Evolutionary conservation across 176 grass and related monocot genomes (phyloP), one percentile per base, ranked within the genome.

Genomic region (Poa annua): DNA sequence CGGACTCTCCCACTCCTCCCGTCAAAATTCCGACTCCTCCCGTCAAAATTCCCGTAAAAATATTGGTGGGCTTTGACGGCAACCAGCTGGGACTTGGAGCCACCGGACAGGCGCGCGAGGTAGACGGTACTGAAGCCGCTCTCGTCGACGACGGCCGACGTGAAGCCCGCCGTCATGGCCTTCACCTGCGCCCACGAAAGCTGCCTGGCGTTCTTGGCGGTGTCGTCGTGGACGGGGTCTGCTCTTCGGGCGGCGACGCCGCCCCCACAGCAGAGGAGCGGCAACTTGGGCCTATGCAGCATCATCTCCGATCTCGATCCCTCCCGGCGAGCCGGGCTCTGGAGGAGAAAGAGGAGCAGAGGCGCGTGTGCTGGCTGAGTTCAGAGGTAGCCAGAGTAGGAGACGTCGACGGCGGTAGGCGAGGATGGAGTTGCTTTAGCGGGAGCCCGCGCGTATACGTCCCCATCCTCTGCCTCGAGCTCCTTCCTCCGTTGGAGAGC

Each of bases 121-220:
- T 98, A 98, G 0, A 98, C 96, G 8, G 85, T 98, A 89, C 92
- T 98, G 85, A 91, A 95, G 12, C 96, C 96, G 5, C 96, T 92
- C 76, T 98, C 91, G 34, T 92, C 96, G 5, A 98, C 82, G 0
- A 95, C 87, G 4, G 87, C 85, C 7, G 89, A 71, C 7, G 90
- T 89, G 85, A 98, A 95, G 48, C 87, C 89, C 0, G 56, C n/a
- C 22, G 91, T 98, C 63, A 94, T 86, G 16, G 86, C 88, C 80
- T 93, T 92, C 70, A 98, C 88, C 86, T 98, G 92, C 48, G 80
- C 78, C 96, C 96, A 98, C 17, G 80, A 81, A 10, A 98, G 85
- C 34, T 84, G 86, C 60, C 88, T 81, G 1, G 85, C 80, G 63
- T 34, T 25, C 0, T 71, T 12, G 2, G 32, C 1, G 20, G 19